phyloP scores from a whole-genome alignment of 495 filamentous ascomycete genomes.

The Neurospora sp. region DNA sequence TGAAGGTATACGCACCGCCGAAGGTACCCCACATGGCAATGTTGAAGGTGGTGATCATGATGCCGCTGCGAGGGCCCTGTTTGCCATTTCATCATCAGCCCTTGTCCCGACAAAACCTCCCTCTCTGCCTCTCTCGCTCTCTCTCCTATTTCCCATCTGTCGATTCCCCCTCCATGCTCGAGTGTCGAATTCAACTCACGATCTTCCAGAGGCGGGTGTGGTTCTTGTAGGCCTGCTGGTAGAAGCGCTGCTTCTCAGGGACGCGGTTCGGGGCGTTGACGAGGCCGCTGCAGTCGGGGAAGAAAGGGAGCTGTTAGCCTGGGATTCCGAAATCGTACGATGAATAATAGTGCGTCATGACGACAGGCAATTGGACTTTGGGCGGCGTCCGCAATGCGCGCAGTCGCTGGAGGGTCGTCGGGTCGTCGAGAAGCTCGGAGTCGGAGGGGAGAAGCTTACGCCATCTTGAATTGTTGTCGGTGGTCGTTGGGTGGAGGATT shows the following conservation, averaged over 20 bases:
- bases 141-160: not conserved
- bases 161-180: not conserved
- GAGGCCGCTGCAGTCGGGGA: conserved; percentile 34
- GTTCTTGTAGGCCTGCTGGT: conserved; percentile 63
- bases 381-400: not conserved
- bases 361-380: not conserved
- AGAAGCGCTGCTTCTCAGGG: conserved; percentile 69
- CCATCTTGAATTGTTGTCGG: conserved; percentile 2
- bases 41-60: conserved; percentile 66
- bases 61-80: conserved; percentile 52
- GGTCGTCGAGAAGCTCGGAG: not conserved
- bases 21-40: conserved; percentile 54
- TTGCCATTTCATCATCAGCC: conserved; percentile 20
- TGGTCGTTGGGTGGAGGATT: not conserved
- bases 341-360: not conserved
- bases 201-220: conserved; percentile 77
- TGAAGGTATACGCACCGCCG: conserved; percentile 26
- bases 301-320: conserved; percentile 8
- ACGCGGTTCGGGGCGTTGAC: conserved; percentile 81
- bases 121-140: not conserved
- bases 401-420: not conserved
- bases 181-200: conserved; percentile 44
- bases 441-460: conserved; percentile 2
- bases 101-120: not conserved
- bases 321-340: conserved; percentile 13